phyloP scores from a whole-genome alignment of 2,329 filamentous ascomycete species.

The Escovopsis weberi region DNA sequence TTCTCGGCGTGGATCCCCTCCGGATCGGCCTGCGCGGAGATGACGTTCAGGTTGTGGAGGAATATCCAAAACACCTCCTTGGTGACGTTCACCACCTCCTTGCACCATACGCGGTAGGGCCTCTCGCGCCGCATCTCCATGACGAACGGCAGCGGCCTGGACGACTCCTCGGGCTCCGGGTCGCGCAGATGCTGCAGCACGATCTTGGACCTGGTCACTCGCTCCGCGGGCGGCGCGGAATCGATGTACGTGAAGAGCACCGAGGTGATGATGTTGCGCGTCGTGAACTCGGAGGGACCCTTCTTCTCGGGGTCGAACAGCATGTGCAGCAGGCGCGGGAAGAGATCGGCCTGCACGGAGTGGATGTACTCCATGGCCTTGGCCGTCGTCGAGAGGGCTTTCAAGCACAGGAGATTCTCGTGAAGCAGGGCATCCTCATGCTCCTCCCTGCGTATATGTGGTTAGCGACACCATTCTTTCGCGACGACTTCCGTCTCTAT shows the following conservation, averaged over 20 bases:
- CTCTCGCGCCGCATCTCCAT: slow-evolving; percentile 75
- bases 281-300: slow-evolving; percentile 91
- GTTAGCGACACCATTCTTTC: background rate
- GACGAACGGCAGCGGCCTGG: slow-evolving; percentile 71
- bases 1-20: slow-evolving; percentile 7
- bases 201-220: slow-evolving; percentile 53
- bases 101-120: slow-evolving; percentile 88
- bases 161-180: slow-evolving; percentile 58
- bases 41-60: slow-evolving; percentile 80
- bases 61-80: slow-evolving; percentile 99
- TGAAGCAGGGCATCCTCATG: slow-evolving; percentile 89
- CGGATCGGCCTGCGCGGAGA: slow-evolving; percentile 45
- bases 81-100: slow-evolving; percentile 81
- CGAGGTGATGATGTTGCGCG: slow-evolving; percentile 77
- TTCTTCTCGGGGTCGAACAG: slow-evolving; percentile 97
- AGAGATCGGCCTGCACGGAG: slow-evolving; percentile 64
- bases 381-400: slow-evolving; percentile 85
- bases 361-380: slow-evolving; percentile 70
- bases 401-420: slow-evolving; percentile 82
- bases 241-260: slow-evolving; percentile 82
- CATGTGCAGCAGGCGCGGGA: slow-evolving; percentile 75
- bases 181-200: slow-evolving; percentile 71
- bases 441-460: slow-evolving; percentile 51
- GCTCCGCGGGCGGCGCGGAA: slow-evolving; percentile 44
- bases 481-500: background rate